Percentiles rank a stretch among this genome's conserved stretches.
phyloP scores from a whole-genome alignment of 768 basidiomycete species.

The Artomyces pyxidatus region DNA sequence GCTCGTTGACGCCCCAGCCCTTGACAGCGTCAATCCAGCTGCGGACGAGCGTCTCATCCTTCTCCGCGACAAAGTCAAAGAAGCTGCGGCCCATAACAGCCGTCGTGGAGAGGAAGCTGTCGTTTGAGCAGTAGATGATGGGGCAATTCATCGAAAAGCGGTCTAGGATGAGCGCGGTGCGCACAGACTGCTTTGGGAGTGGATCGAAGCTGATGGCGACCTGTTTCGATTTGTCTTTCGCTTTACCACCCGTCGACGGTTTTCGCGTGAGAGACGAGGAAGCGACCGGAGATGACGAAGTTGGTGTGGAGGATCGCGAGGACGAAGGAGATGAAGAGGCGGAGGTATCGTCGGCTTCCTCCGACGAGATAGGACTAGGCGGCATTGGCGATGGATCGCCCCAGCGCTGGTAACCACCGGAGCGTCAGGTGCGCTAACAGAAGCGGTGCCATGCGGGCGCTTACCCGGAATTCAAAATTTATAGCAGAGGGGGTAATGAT shows the following conservation, averaged over 20 bases:
- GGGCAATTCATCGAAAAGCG: constrained; percentile 62
- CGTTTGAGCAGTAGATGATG: constrained; percentile 68
- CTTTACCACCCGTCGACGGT: background rate
- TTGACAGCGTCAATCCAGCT: constrained; percentile 74
- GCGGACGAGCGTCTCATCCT: constrained; percentile 59
- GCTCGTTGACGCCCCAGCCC: constrained; percentile 79
- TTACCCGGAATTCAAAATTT: constrained; percentile 31
- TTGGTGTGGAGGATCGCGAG: background rate
- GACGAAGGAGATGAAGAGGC: background rate
- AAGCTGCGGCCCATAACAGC: constrained; percentile 56
- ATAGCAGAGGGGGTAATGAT: constrained; percentile 51
- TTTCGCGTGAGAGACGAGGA: background rate
- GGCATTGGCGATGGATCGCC: constrained; percentile 60
- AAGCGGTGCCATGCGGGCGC: constrained; percentile 27
- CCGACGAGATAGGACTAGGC: constrained; percentile 25
- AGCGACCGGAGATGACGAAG: background rate
- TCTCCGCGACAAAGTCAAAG: constrained; percentile 63
- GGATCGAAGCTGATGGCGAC: constrained; percentile 44
- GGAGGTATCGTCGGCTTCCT: no score
- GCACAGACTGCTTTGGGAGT: constrained; percentile 60
- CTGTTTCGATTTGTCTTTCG: background rate
- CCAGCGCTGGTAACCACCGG: constrained; percentile 43
- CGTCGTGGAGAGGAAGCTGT: constrained; percentile 53
- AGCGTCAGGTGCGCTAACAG: background rate
- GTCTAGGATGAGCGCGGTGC: constrained; percentile 77